phyloP scores from a whole-genome alignment of 1,139 yeast genomes.

The Waltiozyma sp. region DNA sequence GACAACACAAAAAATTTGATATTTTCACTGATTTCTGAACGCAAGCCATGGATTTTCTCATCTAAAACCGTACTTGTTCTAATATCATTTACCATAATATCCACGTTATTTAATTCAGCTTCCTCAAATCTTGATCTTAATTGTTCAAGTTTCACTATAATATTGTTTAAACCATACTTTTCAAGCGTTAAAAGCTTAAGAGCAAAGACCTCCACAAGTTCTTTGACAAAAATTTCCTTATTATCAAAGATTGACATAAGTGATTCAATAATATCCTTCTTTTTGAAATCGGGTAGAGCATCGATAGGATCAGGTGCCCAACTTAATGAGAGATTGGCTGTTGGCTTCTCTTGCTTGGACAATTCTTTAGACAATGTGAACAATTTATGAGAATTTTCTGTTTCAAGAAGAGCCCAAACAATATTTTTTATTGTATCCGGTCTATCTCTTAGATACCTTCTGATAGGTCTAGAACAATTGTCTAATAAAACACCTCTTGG shows the following conservation, averaged over 20 bases:
- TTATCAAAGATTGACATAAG: slow-evolving; percentile 69
- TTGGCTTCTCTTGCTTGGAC: slow-evolving; percentile 14
- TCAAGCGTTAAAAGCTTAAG: slow-evolving; percentile 38
- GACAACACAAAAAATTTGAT: slow-evolving; percentile 32
- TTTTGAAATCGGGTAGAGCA: slow-evolving; percentile 76
- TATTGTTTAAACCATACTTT: slow-evolving; percentile 33
- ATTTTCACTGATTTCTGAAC: slow-evolving; percentile 1
- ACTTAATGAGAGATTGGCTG: slow-evolving; percentile 25
- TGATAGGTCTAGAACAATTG: slow-evolving; percentile 63
- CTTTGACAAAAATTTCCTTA: slow-evolving; percentile 62
- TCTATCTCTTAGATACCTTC: slow-evolving; percentile 54
- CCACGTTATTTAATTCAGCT: slow-evolving; percentile 52
- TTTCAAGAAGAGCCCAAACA: slow-evolving; percentile 62
- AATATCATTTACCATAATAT: slow-evolving; percentile 80
- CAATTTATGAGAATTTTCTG: slow-evolving; percentile 28
- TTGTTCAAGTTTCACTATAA: slow-evolving; percentile 34
- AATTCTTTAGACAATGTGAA: slow-evolving; percentile 46
- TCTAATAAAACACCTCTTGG: slow-evolving; percentile 80
- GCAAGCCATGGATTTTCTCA: slow-evolving; percentile 16
- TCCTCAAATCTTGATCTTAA: slow-evolving; percentile 61
- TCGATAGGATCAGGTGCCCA: slow-evolving; percentile 95
- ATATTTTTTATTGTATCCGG: slow-evolving; percentile 62
- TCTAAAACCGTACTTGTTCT: slow-evolving; percentile 37
- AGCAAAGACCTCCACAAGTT: slow-evolving; percentile 59
- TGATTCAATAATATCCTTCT: slow-evolving; percentile 58